A percentile compares a stretch with the other conserved stretches of the same genome.
Evolutionary conservation across 768 basidiomycete species (phyloP).

Genomic region (Strobilomyces echinocephalus): DNA sequence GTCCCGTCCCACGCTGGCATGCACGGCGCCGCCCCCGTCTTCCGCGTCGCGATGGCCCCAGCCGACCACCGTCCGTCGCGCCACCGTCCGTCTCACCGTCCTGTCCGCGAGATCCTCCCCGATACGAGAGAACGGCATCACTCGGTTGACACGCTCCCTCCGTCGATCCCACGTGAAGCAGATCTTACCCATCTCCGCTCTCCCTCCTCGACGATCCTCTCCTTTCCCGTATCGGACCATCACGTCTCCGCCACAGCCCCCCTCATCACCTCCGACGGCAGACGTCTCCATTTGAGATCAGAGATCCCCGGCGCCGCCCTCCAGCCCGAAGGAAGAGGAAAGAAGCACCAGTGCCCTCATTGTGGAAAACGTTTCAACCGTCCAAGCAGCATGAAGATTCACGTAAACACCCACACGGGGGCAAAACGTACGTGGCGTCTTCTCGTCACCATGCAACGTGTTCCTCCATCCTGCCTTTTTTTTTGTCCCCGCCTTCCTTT

Average conservation of each 20-base stretch:
- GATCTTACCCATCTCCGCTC: conserved; percentile 29
- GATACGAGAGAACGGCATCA: conserved; percentile 25
- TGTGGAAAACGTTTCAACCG: conserved; percentile 41
- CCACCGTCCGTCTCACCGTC: conserved; percentile 15
- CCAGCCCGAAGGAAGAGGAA: conserved; percentile 30
- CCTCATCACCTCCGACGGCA: conserved; percentile 26
- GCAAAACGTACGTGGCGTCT: conserved; percentile 32
- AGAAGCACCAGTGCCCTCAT: conserved; percentile 35
- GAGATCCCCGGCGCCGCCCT: conserved; percentile 25
- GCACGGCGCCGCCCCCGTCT: conserved; percentile 34
- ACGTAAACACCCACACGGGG: conserved; percentile 40
- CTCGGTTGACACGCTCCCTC: conserved; percentile 18
- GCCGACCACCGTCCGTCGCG: conserved; percentile 14
- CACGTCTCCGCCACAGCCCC: conserved; percentile 19
- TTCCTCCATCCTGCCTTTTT: conserved; percentile 11
- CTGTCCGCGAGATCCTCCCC: conserved; percentile 23
- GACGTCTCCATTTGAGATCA: conserved; percentile 28
- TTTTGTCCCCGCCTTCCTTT: background rate
- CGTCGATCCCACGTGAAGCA: conserved; percentile 30
- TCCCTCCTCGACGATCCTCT: conserved; percentile 30
- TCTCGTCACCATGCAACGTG: conserved; percentile 20
- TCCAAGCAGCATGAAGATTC: conserved; percentile 39
- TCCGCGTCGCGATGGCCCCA: conserved; percentile 34
- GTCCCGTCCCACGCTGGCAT: conserved; percentile 20
- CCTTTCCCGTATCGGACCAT: conserved; percentile 32